Evolutionary conservation across 2,329 filamentous ascomycete species (phyloP).

Genomic region (Hymenoscyphus fructigenus): DNA sequence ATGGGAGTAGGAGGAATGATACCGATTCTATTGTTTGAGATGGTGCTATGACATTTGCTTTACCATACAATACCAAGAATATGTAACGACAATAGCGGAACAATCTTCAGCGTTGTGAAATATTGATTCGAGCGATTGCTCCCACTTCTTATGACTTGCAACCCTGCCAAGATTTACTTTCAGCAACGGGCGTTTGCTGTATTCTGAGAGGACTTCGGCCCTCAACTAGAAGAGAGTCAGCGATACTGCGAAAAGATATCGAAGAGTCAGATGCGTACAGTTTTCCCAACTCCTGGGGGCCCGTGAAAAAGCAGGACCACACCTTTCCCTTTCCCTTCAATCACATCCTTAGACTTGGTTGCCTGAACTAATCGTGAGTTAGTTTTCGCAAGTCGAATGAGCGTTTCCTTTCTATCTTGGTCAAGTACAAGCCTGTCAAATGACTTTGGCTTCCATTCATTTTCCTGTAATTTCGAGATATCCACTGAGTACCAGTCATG

Average conservation of each 20-base stretch:
- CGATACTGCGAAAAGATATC: background rate
- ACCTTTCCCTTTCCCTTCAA: constrained; percentile 27
- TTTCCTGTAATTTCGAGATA: background rate
- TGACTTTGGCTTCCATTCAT: background rate
- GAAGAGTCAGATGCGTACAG: background rate
- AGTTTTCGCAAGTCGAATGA: background rate
- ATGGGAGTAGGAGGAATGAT: background rate
- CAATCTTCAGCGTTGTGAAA: constrained; percentile 15
- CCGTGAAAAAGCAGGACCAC: constrained; percentile 22
- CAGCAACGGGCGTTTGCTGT: background rate
- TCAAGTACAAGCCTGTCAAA: background rate
- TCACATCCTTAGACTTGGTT: constrained; percentile 24
- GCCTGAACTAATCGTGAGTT: background rate
- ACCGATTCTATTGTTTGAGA: background rate
- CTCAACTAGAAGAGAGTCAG: background rate
- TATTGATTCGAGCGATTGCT: constrained; percentile 15
- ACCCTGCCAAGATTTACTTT: constrained; percentile 10
- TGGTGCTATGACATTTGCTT: background rate
- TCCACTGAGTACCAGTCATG: constrained; percentile 8
- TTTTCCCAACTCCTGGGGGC: constrained; percentile 5
- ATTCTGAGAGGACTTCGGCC: background rate
- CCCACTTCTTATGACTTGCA: constrained; percentile 12
- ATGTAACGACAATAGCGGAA: too few relatives aligned
- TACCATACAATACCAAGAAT: background rate
- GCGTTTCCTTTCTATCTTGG: background rate